Evolutionary conservation across 371 early-diverging fungal genomes (phyloP).

Genomic region (Aphelidium insulamus): DNA sequence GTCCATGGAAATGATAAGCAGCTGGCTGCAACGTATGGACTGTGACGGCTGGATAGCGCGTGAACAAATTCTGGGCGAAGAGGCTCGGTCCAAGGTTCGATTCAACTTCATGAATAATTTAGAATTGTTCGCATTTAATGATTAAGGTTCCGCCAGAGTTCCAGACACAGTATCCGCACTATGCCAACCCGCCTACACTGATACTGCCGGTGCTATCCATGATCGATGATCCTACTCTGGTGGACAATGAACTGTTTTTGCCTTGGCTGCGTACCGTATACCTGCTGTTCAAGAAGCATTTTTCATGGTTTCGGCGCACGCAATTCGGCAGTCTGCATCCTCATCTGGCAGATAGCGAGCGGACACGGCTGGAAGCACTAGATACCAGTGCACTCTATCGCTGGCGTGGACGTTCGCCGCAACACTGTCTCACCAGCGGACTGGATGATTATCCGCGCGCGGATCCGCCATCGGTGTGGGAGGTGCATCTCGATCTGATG

Average conservation of each 20-base stretch:
- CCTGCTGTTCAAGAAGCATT: conserved; percentile 23
- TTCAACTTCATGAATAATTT: background rate
- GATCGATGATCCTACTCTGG: conserved; percentile 16
- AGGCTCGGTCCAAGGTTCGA: conserved; percentile 62
- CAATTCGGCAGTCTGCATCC: conserved; percentile 46
- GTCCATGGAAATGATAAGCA: conserved; percentile 48
- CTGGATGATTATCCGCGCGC: conserved; percentile 89
- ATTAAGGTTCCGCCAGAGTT: conserved; percentile 73
- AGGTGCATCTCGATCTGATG: conserved; percentile 73
- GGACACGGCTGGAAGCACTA: conserved; percentile 20
- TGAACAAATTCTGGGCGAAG: conserved; percentile 83
- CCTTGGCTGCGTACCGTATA: background rate
- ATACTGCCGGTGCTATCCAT: conserved; percentile 39
- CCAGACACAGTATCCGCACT: conserved; percentile 74
- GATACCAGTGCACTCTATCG: conserved; percentile 43
- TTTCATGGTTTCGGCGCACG: conserved; percentile 56
- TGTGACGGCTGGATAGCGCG: conserved; percentile 77
- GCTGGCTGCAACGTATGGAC: conserved; percentile 63
- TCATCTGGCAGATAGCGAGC: too few relatives aligned
- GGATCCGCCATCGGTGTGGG: conserved; percentile 39
- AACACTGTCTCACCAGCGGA: conserved; percentile 76
- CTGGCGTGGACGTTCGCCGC: conserved; percentile 70
- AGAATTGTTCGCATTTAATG: background rate
- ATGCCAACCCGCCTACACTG: conserved; percentile 84
- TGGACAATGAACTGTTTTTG: conserved; percentile 5